A percentile compares a stretch with the other conserved stretches of the same genome.
These are phyloP conservation scores for Hirsutella minnesotensis DNA, from an alignment of 2,329 filamentous ascomycete genomes.

Conservation along the genomic window DNA sequence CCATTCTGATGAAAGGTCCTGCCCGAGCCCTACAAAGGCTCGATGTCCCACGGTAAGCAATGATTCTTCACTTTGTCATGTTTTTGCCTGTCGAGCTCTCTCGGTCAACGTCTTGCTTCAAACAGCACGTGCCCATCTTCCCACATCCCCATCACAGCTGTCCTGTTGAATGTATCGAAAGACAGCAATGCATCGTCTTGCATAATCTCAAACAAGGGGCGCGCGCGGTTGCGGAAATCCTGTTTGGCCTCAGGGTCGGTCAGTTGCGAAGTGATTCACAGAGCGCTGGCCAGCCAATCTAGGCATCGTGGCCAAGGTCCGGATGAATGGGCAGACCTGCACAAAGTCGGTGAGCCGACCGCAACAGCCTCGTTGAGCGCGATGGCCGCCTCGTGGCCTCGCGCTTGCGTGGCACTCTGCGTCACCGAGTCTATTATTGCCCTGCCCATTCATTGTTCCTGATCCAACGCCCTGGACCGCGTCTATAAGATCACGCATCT, in stretches of 20 bases:
- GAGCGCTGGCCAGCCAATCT: not conserved
- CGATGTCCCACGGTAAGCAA: conserved; percentile 5
- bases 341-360: not conserved
- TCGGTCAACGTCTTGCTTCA: not conserved
- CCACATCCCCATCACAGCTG: too few relatives aligned
- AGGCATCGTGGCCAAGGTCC: not conserved
- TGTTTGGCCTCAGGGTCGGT: not conserved
- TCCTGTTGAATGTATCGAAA: too few relatives aligned
- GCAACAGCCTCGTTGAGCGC: not conserved
- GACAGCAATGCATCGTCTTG: too few relatives aligned
- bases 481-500: too few relatives aligned
- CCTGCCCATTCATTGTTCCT: conserved; percentile 1
- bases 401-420: not conserved
- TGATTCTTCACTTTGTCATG: not conserved
- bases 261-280: not conserved
- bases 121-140: too few relatives aligned
- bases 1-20: conserved; percentile 10
- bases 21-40: not conserved
- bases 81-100: not conserved
- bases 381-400: not conserved
- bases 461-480: not conserved
- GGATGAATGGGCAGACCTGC: not conserved
- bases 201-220: too few relatives aligned
- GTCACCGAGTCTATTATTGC: not conserved
- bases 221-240: too few relatives aligned